Percentiles rank a stretch among this genome's conserved stretches.
Conservation (phyloP, 495 filamentous ascomycete genomes). For the Trichoderma virens region DNA sequence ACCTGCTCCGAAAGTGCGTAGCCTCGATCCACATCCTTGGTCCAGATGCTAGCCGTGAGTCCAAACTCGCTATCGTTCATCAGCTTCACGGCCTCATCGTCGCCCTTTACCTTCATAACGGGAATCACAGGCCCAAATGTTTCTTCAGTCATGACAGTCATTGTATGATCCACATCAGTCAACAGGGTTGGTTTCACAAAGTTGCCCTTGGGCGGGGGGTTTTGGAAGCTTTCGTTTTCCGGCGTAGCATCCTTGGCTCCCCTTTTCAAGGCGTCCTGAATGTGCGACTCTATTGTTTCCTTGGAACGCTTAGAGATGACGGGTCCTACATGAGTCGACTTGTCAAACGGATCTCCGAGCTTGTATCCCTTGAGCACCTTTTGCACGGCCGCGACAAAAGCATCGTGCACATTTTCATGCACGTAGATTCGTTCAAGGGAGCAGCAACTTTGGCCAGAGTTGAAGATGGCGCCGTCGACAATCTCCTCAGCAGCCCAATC, state of each 20-base stretch:
- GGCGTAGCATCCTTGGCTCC: conserved; percentile 82
- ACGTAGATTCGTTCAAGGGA: conserved; percentile 90
- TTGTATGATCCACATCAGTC: conserved; percentile 71
- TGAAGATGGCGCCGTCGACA: conserved; percentile 90
- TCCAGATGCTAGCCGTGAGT: conserved; percentile 96
- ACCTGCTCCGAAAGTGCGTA: conserved; percentile 70
- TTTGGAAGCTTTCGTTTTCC: conserved; percentile 63
- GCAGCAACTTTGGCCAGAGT: conserved; percentile 95
- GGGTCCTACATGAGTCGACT: conserved; percentile 75
- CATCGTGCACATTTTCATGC: conserved; percentile 70
- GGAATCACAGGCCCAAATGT: conserved; percentile 95
- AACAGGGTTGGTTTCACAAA: conserved; percentile 81
- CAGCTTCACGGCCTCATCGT: conserved; percentile 70
- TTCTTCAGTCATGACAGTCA: conserved; percentile 90
- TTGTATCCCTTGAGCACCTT: conserved; percentile 81
- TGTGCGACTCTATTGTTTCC: conserved; percentile 68
- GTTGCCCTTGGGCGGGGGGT: conserved; percentile 65
- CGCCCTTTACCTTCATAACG: conserved; percentile 80
- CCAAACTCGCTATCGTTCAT: conserved; percentile 98
- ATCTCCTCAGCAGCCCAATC: conserved; percentile 88
- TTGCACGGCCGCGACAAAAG: conserved; percentile 69
- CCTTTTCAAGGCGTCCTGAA: conserved; percentile 75
- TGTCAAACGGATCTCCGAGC: conserved; percentile 75
- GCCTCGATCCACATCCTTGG: conserved; percentile 74
- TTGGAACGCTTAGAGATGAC: conserved; percentile 74